Percentiles rank a stretch among this genome's conserved stretches.
Evolutionary conservation across 306 rosid genomes (phyloP).

Genomic region (Mimosa pudica): DNA sequence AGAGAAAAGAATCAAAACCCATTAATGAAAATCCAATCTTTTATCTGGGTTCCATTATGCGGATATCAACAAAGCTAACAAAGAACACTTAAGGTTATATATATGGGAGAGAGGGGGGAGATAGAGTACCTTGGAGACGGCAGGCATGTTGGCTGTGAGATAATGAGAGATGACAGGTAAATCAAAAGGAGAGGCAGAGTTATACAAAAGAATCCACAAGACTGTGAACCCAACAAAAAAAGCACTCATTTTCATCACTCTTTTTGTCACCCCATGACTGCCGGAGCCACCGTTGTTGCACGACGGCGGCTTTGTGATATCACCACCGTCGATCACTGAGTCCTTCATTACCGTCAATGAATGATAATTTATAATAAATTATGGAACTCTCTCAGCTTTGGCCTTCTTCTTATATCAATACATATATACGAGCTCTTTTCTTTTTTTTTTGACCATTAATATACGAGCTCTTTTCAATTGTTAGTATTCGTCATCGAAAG

Average conservation of each 20-base stretch:
- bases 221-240: slow-evolving; percentile 41
- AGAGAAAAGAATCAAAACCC: not conserved
- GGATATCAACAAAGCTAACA: not conserved
- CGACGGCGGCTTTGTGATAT: slow-evolving; percentile 5
- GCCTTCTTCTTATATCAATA: not conserved
- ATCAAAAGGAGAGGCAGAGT: slow-evolving; percentile 40
- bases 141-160: slow-evolving; percentile 23
- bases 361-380: not conserved
- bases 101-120: slow-evolving; percentile 1
- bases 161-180: slow-evolving; percentile 38
- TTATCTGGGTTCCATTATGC: not conserved
- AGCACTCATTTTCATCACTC: slow-evolving; percentile 7
- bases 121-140: slow-evolving; percentile 22
- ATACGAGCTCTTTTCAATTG: not conserved
- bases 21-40: slow-evolving; percentile 11
- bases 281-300: slow-evolving; percentile 33
- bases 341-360: slow-evolving; percentile 39
- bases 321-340: not conserved
- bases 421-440: too few relatives aligned
- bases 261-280: slow-evolving; percentile 19
- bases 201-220: slow-evolving; percentile 38
- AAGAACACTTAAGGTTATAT: not conserved
- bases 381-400: not conserved
- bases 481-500: not conserved
- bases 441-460: too few relatives aligned